Base-by-base conservation (phyloP, 441 rosid genomes). In the Hura crepitans region DNA sequence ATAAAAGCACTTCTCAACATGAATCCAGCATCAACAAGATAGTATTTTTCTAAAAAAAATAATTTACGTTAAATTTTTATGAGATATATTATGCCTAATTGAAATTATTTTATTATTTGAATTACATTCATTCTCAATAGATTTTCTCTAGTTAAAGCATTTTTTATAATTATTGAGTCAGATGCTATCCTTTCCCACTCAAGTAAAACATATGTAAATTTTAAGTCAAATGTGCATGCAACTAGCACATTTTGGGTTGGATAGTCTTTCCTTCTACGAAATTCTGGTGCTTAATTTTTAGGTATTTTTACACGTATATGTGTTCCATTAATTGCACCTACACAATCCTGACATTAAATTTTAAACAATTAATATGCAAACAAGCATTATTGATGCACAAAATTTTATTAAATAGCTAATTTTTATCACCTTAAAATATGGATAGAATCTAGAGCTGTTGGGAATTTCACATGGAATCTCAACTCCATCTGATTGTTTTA, bases 21-120 rank as follows among this genome's bases (percentile, higher is more conserved):
- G 15, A 60, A 61, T 5, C 57, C 4, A 17, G 2, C 56, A 62
- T 74, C 58, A 0, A 49, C 53, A 22, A 70, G 53, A 27, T 71
- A 71, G 35, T 35, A 61, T 27, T 61, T 61, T 35, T 28, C 47
- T 61, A 13, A 0, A 0, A 10, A 14, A n/a, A 61, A 35, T 49
- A 14, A 66, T 43, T 10, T 49, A 49, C 50, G 50, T 57, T n/a
- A 27, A 28, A 20, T n/a, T n/a, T n/a, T n/a, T n/a, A n/a, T n/a
- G n/a, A n/a, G n/a, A n/a, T n/a, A n/a, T n/a, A n/a, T n/a, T n/a
- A n/a, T n/a, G n/a, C n/a, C n/a, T n/a, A n/a, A n/a, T n/a, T n/a
- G n/a, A n/a, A n/a, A n/a, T n/a, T n/a, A n/a, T n/a, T n/a, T n/a
- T n/a, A n/a, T n/a, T n/a, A n/a, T n/a, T n/a, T n/a, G n/a, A n/a